A percentile compares a stretch with the other conserved stretches of the same genome.
Evolutionary conservation across 1,284 basidiomycete genomes (phyloP).

Genomic region (Salmacisia buchloeana): DNA sequence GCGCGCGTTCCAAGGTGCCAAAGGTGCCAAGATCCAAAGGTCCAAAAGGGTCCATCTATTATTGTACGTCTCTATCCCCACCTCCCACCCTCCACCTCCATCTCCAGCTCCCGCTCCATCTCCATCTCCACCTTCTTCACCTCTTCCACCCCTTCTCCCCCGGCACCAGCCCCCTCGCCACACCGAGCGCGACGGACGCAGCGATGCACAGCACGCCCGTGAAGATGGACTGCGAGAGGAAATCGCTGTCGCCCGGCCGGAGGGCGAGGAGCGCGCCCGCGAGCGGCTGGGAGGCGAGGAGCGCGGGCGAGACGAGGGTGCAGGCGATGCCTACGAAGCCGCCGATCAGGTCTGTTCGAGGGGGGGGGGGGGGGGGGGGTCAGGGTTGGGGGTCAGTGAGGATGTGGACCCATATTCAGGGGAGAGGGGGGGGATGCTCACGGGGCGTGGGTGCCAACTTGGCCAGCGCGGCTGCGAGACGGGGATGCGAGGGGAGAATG

Average conservation of each 20-base stretch:
- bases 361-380: too few species aligned
- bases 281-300: not conserved
- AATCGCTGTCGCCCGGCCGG: not conserved
- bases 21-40: too few species aligned
- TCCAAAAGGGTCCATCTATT: too few species aligned
- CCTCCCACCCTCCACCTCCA: too few species aligned
- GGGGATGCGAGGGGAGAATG: not conserved
- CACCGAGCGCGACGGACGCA: not conserved
- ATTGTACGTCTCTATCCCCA: too few species aligned
- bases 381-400: not conserved
- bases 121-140: not conserved
- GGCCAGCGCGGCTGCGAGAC: not conserved
- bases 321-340: not conserved
- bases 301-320: not conserved
- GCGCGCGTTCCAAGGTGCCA: too few species aligned
- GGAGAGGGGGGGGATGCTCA: too few species aligned
- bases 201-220: not conserved
- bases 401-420: not conserved
- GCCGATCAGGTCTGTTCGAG: not conserved
- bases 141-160: not conserved
- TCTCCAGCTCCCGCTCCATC: too few species aligned
- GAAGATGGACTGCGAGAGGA: not conserved
- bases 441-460: not conserved
- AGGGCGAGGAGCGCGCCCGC: not conserved
- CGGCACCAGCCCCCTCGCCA: not conserved